Conservation (phyloP, 495 filamentous ascomycete genomes). For the Talaromyces proteolyticus region DNA sequence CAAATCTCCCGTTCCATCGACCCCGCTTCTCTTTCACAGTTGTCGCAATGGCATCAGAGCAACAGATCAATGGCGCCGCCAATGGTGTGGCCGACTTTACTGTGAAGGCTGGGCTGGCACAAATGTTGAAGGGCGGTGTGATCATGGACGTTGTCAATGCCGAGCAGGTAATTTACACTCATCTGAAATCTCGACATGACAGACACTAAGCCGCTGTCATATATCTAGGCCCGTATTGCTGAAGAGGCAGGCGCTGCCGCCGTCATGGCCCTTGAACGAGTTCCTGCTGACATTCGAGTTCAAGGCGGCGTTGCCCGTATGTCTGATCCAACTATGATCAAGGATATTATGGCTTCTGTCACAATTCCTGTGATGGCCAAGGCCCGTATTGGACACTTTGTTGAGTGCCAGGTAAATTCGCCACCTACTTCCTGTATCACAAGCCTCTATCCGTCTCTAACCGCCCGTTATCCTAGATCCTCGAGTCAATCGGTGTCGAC, state of each 20-base stretch:
- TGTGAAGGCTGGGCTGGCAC: conserved; percentile 89
- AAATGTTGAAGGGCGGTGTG: conserved; percentile 97
- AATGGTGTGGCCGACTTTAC: conserved; percentile 44
- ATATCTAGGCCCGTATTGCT: conserved; percentile 74
- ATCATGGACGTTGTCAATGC: conserved; percentile 99
- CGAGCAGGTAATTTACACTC: conserved; percentile 57
- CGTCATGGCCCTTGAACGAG: conserved; percentile 98
- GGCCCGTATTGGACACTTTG: conserved; percentile 94
- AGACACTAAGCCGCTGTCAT: neutral
- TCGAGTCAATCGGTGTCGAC: conserved; percentile 90
- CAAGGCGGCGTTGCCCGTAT: conserved; percentile 94
- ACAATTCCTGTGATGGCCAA: conserved; percentile 99
- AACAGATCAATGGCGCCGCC: conserved; percentile 16
- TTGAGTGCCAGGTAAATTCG: conserved; percentile 77
- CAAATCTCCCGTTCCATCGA: too few species aligned
- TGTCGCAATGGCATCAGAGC: conserved; percentile 27
- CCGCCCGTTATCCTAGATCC: conserved; percentile 53
- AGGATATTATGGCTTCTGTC: conserved; percentile 93
- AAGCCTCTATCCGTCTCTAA: neutral
- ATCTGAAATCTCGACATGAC: too few species aligned
- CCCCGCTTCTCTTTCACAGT: too few species aligned
- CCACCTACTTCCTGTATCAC: neutral
- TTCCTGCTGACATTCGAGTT: conserved; percentile 91
- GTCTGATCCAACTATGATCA: conserved; percentile 94
- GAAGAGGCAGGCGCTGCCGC: conserved; percentile 94